Percentiles rank a stretch among this genome's conserved stretches.
Evolutionary conservation across 1,284 basidiomycete species (phyloP).

Genomic region (Trichosporon asahii): DNA sequence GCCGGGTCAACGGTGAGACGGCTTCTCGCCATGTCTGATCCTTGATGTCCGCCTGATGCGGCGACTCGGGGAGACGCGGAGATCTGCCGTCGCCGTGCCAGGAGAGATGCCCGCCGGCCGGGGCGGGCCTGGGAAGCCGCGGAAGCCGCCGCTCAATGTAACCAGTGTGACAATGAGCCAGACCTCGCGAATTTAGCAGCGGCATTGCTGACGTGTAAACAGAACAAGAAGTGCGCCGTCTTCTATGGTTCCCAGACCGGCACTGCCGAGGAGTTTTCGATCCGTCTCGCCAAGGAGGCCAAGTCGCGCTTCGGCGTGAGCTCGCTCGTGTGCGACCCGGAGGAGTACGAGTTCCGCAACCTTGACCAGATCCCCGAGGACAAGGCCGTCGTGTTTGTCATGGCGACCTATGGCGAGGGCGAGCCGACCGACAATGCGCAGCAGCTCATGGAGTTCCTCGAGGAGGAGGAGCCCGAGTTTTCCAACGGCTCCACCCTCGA

Average conservation of each 20-base stretch:
- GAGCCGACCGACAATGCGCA: slow-evolving; percentile 99
- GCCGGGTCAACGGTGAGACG: neutral
- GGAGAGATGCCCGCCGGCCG: neutral
- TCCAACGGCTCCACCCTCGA: slow-evolving; percentile 66
- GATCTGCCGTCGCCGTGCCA: neutral
- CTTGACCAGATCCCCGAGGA: slow-evolving; percentile 86
- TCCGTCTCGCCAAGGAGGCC: slow-evolving; percentile 87
- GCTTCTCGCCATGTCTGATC: neutral
- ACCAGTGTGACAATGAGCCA: neutral
- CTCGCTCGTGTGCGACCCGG: slow-evolving; percentile 89
- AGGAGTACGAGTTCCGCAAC: slow-evolving; percentile 96
- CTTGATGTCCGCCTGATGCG: neutral
- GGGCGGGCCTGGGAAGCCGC: neutral
- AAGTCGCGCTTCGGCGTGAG: slow-evolving; percentile 90
- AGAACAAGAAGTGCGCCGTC: slow-evolving; percentile 93
- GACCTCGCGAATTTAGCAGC: neutral
- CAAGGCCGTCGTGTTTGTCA: slow-evolving; percentile 76
- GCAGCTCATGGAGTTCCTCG: slow-evolving; percentile 84
- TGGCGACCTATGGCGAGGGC: slow-evolving; percentile 98
- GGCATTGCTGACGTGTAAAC: slow-evolving; percentile 13
- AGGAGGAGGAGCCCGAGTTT: slow-evolving; percentile 82
- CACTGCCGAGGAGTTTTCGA: slow-evolving; percentile 92
- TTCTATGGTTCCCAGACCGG: slow-evolving; percentile 97
- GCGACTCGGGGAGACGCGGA: neutral
- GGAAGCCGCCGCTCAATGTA: neutral